Base-by-base conservation (phyloP, 768 basidiomycete genomes). In the Kwoniella pini region DNA sequence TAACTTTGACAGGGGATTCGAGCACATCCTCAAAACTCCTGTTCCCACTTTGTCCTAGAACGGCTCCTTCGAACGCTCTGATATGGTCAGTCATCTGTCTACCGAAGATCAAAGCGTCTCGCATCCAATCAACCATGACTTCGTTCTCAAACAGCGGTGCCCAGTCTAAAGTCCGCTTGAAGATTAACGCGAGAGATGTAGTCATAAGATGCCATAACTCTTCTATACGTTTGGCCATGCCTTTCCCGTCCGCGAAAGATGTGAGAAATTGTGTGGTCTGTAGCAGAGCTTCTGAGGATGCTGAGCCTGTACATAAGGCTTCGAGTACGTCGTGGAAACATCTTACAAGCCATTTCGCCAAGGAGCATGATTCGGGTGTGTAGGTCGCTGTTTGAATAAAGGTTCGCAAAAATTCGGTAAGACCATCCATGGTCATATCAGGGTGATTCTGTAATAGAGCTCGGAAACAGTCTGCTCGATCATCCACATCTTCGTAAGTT, bases 61-160 rank as follows among this genome's bases (percentile, higher is more conserved):
- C 83, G 10, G 88, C 87, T 26, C 81, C 82, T 76, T 95, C 92
- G 62, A 99, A 85, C 11, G 87, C 84, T 42, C 86, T 81, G 79
- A 91, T 85, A 64, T 91, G 87, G 2, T 85, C 87, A 46, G 96
- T 79, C 81, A 96, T 83, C 69, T 94, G 89, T 66, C 88, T 81
- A 9, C 88, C 93, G 70, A 96, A 92, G 64, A 98, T 93, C 52
- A 98, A 82, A 2, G 94, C 96, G 74, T 98, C 96, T 56, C 94
- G 85, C 96, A 99, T 98, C 96, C 96, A 99, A 30, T 86, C 84
- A 13, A 89, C 83, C 94, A 99, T 96, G 57, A 87, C 86, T 26
- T 86, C 84, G 68, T 85, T 86, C 54, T 89, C 87, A 76, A 90
- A 90, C 75, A 83, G 88, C 7, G 81, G 76, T 0, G 96, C 84